These are phyloP conservation scores for Cryptococcus deneoformans DNA, from an alignment of 1,284 basidiomycete species.

Conservation along the genomic window DNA sequence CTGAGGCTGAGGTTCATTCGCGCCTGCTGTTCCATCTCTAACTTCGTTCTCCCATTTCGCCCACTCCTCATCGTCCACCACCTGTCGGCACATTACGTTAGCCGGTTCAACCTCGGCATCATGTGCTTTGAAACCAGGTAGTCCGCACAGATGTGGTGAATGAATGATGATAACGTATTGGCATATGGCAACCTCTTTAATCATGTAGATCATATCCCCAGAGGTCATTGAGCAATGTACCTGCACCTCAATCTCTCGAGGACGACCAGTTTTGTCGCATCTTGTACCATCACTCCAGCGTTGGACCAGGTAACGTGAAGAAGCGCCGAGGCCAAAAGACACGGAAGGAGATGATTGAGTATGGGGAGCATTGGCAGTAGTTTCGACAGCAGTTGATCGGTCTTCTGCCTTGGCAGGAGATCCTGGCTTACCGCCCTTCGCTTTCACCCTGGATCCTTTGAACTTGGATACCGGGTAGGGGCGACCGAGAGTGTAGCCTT, in stretches of 20 bases:
- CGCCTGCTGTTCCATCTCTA: neutral
- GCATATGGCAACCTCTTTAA: conserved; percentile 85
- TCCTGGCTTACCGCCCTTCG: conserved; percentile 2
- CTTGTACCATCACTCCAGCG: conserved; percentile 81
- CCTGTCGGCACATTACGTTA: conserved; percentile 42
- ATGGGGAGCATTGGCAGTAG: neutral
- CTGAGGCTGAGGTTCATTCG: neutral
- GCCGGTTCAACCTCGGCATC: conserved; percentile 35
- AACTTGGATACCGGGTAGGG: neutral
- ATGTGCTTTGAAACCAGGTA: conserved; percentile 81
- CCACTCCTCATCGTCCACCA: conserved; percentile 39
- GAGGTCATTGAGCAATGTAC: conserved; percentile 94
- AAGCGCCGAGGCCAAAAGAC: conserved; percentile 26
- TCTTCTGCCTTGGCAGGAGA: neutral
- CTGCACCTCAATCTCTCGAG: conserved; percentile 89
- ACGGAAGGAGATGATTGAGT: conserved; percentile 13
- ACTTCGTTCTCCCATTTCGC: conserved; percentile 19
- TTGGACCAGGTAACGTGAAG: conserved; percentile 81
- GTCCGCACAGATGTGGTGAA: conserved; percentile 83
- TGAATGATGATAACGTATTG: conserved; percentile 89
- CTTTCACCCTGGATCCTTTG: conserved; percentile 1
- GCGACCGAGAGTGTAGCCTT: conserved; percentile 46
- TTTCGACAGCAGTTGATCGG: neutral
- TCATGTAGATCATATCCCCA: conserved; percentile 70
- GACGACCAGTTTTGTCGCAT: conserved; percentile 84